A percentile compares a stretch with the other conserved stretches of the same genome.
phyloP scores from a whole-genome alignment of 768 basidiomycete species.

The Peribolospora kevripleyi region DNA sequence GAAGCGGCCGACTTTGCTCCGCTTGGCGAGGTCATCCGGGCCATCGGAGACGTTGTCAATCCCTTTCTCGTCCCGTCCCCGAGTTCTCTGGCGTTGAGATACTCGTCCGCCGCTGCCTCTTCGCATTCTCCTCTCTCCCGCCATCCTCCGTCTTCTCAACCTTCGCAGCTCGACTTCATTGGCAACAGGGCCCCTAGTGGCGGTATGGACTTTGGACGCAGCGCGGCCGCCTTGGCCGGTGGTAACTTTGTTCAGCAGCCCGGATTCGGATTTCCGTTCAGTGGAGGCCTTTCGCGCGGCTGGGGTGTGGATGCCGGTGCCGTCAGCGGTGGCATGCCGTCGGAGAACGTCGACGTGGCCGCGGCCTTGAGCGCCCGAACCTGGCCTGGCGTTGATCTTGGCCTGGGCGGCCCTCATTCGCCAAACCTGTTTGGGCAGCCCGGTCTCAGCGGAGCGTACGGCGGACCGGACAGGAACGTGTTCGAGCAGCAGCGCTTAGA shows the following conservation, averaged over 20 bases:
- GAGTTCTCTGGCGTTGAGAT: too few species aligned
- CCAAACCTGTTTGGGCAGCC: too few species aligned
- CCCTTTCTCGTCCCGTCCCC: conserved; percentile 17
- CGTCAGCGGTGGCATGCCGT: not conserved
- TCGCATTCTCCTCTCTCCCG: conserved; percentile 2
- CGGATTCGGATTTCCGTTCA: too few species aligned
- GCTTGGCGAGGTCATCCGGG: conserved; percentile 18
- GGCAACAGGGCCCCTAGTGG: conserved; percentile 2
- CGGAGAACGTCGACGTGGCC: not conserved
- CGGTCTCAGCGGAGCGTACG: too few species aligned
- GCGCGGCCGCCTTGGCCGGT: not conserved
- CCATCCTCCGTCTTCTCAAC: conserved; percentile 7
- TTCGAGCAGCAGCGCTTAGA: too few species aligned
- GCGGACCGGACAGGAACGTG: too few species aligned
- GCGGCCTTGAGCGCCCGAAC: too few species aligned
- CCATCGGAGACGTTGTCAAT: conserved; percentile 17
- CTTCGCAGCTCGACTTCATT: conserved; percentile 5
- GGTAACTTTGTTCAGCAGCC: too few species aligned
- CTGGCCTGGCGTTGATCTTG: too few species aligned
- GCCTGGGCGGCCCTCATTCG: too few species aligned
- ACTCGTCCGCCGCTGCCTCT: conserved; percentile 4
- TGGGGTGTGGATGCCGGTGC: conserved; percentile 4
- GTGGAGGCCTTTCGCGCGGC: too few species aligned
- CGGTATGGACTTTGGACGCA: conserved; percentile 3
- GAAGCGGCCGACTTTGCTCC: conserved; percentile 20